Evolutionary conservation across 805 yeast genomes (phyloP), one percentile per base, ranked within the genome.

Genomic region (Saccharomycopsis amapae): DNA sequence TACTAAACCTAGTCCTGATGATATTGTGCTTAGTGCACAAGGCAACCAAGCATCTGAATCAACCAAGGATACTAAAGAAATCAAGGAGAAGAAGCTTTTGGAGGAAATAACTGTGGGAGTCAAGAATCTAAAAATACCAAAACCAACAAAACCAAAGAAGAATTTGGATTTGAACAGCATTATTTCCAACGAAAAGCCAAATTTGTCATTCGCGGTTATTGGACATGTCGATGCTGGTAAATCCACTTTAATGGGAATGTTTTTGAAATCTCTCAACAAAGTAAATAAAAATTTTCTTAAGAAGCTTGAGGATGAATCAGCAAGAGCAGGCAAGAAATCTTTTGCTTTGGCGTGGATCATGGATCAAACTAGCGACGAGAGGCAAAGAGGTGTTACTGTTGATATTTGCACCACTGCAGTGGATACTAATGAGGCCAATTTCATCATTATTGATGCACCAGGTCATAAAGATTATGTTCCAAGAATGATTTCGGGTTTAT

Each of bases 221-320:
- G 93, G 94, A 9, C 94, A 85, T 60, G 90, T 85, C 5, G 94
- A 85, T 61, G 85, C 90, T 0, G 94, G 94, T 13, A 85, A 85
- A 57, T 81, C 88, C 2, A 85, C 94, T 1, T 67, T 85, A 42
- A 76, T 84, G 75, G 94, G 94, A 5, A 63, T 93, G 39, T 60
- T 85, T 32, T 60, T 85, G 34, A 78, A 75, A 49, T 90, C 84
- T 55, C 61, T 75, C 23, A 82, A 83, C 5, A 78, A 78, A 2
- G 78, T 85, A 4, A 83, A 80, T 55, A 72, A 78, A 31, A 76
- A 78, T 42, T 74, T 81, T 1, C 69, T 83, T 10, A 76, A 78
- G 55, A 81, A 78, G 54, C 65, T 78, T 44, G 73, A 78, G 35
- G 74, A 74, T 51, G 88, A 84, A 52, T 75, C 85, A 26, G 80